Conservation (phyloP, 2,329 filamentous ascomycete species). For the Diaporthe helianthi region DNA sequence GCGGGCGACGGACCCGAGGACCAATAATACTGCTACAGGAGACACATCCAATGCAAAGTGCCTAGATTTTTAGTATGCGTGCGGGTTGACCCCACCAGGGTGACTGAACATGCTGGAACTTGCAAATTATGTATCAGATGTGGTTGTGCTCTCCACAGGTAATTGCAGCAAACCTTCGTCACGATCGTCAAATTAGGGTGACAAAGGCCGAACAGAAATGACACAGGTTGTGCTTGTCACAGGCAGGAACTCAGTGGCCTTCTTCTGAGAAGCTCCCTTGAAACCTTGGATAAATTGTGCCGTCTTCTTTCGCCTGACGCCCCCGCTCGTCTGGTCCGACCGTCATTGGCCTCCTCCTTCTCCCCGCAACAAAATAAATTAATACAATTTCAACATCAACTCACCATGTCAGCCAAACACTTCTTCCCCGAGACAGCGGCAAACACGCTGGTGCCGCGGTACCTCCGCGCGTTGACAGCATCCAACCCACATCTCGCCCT, state of each 20-base stretch:
- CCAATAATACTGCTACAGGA: neutral
- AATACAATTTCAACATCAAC: neutral
- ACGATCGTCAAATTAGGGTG: neutral
- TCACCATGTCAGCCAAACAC: constrained; percentile 59
- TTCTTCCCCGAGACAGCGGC: constrained; percentile 59
- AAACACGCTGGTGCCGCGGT: constrained; percentile 52
- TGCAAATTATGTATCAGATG: neutral
- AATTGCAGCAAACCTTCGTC: neutral
- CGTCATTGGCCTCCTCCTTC: no score
- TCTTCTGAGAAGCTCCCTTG: neutral
- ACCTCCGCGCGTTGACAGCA: constrained; percentile 44
- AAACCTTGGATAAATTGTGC: constrained; percentile 6
- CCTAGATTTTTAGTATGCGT: no score
- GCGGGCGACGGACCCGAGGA: neutral
- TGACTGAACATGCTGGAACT: neutral
- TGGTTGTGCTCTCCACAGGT: neutral
- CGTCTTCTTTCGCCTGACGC: neutral
- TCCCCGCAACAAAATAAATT: neutral
- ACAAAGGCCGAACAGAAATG: neutral
- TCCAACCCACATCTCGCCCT: constrained; percentile 14
- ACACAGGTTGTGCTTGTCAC: neutral
- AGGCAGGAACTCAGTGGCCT: neutral
- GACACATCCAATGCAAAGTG: no score
- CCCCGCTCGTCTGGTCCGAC: neutral
- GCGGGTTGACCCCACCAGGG: neutral